Conservation (phyloP, 306 rosid species). For the Canavalia gladiata region DNA sequence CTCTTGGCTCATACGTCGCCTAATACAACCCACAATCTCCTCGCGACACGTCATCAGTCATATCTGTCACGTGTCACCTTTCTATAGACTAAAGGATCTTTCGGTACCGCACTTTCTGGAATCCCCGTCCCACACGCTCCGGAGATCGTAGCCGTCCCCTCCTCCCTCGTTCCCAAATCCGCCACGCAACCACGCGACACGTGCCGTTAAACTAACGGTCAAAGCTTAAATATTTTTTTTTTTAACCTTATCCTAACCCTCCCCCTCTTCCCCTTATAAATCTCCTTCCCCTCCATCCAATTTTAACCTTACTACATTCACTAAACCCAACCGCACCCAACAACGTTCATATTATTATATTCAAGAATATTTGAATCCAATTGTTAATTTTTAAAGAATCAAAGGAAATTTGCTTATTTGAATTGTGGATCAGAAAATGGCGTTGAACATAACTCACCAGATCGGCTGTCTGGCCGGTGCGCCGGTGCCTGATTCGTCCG, state of each 20-base stretch:
- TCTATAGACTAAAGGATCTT: neutral
- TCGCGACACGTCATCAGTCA: conserved; percentile 48
- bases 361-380: neutral
- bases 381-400: neutral
- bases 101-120: conserved; percentile 36
- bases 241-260: conserved; percentile 53
- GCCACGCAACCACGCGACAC: conserved; percentile 49
- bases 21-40: conserved; percentile 6
- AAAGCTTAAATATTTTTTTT: conserved; percentile 2
- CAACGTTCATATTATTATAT: too few species aligned
- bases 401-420: too few species aligned
- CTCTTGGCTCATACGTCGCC: neutral
- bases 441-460: conserved; percentile 70
- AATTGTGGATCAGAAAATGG: conserved; percentile 60
- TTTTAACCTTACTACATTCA: neutral
- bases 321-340: neutral
- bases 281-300: neutral
- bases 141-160: conserved; percentile 62
- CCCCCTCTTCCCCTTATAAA: conserved; percentile 45
- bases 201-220: conserved; percentile 42
- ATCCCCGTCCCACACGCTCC: conserved; percentile 54
- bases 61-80: conserved; percentile 45
- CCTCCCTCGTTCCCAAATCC: neutral
- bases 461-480: conserved; percentile 60
- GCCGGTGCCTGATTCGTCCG: conserved; percentile 44